A percentile compares a stretch with the other conserved stretches of the same genome.
Evolutionary conservation across 2,329 filamentous ascomycete species (phyloP).

Genomic region (Cryoendolithus antarcticus): DNA sequence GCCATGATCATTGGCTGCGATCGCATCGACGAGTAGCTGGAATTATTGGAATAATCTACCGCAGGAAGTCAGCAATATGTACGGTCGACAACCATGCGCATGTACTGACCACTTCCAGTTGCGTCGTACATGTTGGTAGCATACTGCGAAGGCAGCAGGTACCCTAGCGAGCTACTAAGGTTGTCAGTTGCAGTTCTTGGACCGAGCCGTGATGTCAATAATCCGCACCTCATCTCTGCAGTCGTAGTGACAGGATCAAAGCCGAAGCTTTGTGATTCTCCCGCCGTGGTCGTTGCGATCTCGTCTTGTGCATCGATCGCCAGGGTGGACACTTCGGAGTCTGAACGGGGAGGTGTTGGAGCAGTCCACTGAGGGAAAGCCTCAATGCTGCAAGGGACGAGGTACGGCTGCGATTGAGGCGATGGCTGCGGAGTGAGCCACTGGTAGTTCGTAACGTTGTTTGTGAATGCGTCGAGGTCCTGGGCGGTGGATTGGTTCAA

Average conservation of each 20-base stretch:
- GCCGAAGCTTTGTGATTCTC: constrained; percentile 12
- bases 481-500: constrained; percentile 3
- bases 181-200: not conserved
- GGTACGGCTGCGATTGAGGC: constrained; percentile 16
- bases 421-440: constrained; percentile 23
- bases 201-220: not conserved
- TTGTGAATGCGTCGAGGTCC: constrained; percentile 3
- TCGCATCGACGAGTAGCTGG: constrained; percentile 22
- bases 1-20: constrained; percentile 11
- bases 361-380: constrained; percentile 20
- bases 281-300: constrained; percentile 11
- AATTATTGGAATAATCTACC: constrained; percentile 16
- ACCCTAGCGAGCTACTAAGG: constrained; percentile 20
- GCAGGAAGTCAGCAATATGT: not conserved
- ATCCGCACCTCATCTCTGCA: constrained; percentile 23
- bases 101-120: constrained; percentile 18
- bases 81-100: not conserved
- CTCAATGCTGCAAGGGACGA: constrained; percentile 14
- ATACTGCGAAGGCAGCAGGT: constrained; percentile 25
- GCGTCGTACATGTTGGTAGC: constrained; percentile 17
- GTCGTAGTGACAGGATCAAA: constrained; percentile 17
- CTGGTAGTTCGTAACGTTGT: constrained; percentile 8
- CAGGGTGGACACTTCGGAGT: constrained; percentile 20
- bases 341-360: constrained; percentile 22
- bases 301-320: constrained; percentile 19